Base-by-base conservation (phyloP, 2,329 filamentous ascomycete genomes). In the Aspergillus sp. region DNA sequence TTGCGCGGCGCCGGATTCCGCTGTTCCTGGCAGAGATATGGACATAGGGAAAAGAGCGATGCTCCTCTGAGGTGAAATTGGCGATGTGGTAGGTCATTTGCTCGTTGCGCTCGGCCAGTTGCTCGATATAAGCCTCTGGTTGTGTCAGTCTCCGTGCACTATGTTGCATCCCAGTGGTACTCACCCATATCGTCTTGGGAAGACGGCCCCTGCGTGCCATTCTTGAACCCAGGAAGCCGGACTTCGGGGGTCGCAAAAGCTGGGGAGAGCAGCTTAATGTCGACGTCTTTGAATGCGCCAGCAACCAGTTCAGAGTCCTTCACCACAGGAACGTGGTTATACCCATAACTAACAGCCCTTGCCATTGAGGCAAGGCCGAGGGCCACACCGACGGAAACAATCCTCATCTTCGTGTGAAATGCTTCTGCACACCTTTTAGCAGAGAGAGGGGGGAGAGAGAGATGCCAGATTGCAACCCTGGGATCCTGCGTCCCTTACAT, bases 11-110 rank as follows among this genome's bases (percentile, higher is more conserved):
- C 17, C 20, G 2, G 27, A 11, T 3, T 8, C 9, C 9, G 9
- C 9, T 11, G 9, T 30, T 27, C 4, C 34, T 15, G 9, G 17
- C 9, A 2, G 52, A 49, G 22, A 55, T 37, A 22, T 55, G 52
- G 17, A 55, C 22, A 8, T 55, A 55, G 24, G 52, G 52, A 8
- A 55, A 55, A 3, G 52, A 55, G 22, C 52, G 52, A 22, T 40
- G 17, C 45, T 55, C 52, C 27, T 55, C 34, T 15, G 52, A 55
- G 20, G 52, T 55, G 52, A 55, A 55, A 37, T 55, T 44, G 19
- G 52, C 52, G 44, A 22, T 49, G 34, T 19, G n/a, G n/a, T 48
- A 49, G 13, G 34, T 49, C 52, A 55, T 55, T 15, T 55, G 49
- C 13, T 55, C 34, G 37, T 55, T 55, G 34, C 52, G 52, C n/a